Evolutionary conservation across 108 stramenopile genomes (phyloP), one percentile per base, ranked within the genome.

Genomic region (Craspedostauros australis): DNA sequence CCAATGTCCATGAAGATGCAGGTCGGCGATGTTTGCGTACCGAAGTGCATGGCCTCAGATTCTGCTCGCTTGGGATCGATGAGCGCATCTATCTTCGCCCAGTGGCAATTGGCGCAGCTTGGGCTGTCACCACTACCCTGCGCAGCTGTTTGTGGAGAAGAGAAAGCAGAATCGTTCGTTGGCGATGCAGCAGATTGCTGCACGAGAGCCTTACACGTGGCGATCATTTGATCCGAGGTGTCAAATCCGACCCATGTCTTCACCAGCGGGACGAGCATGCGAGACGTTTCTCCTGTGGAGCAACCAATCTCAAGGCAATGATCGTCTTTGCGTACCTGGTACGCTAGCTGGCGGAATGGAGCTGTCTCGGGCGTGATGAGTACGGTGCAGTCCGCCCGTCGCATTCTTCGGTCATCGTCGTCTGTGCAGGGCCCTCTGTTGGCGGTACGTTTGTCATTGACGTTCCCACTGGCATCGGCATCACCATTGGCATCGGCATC

Each of bases 1-100:
- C 89, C 89, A 64, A 91, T 91, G 44, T 91, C 89, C 21, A 91
- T 72, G 37, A 82, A 79, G 23, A 91, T 64, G 9, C 73, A 40
- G n/a, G 54, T 62, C 15, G 77, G 78, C 12, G 41, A 28, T 39
- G 15, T 57, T n/a, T n/a, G n/a, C 1, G 55, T 29, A 33, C 59
- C 51, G n/a, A 49, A 39, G 9, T 43, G 28, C 1, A 6, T 53
- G 5, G 57, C 50, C 48, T 61, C 60, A 7, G 61, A 8, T 18
- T 49, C 41, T n/a, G 89, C 85, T 45, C 60, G 54, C 30, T 61
- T 59, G 15, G 88, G 84, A 62, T 90, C 82, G 2, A 65, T 47
- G 28, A 90, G 46, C 0, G 84, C 78, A 55, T 90, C 83, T 5
- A 5, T 2, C 2, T 3, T 2, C 14, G 3, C 16, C 25, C 6